phyloP scores from a whole-genome alignment of 1,284 basidiomycete genomes.

The Ganoderma boninense region DNA sequence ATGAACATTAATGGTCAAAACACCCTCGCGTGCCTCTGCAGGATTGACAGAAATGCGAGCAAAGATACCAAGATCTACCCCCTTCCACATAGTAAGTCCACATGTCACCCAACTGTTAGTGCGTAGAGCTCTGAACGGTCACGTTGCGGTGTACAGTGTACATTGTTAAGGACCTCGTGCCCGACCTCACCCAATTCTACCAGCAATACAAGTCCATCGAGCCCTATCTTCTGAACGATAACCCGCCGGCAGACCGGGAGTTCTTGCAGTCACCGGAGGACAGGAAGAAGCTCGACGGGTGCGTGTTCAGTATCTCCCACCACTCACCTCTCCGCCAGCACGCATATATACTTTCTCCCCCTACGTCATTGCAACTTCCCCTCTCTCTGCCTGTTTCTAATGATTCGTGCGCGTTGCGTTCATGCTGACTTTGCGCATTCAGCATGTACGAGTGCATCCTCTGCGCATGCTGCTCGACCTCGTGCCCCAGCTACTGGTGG shows the following conservation, averaged over 20 bases:
- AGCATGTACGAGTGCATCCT: conserved; percentile 93
- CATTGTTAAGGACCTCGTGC: conserved; percentile 98
- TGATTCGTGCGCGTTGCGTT: conserved; percentile 3
- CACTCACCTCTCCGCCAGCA: background rate
- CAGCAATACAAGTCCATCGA: conserved; percentile 99
- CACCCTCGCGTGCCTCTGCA: conserved; percentile 97
- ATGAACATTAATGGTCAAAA: conserved; percentile 99
- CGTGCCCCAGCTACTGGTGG: conserved; percentile 99
- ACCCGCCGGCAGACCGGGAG: conserved; percentile 84
- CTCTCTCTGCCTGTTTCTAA: conserved; percentile 29
- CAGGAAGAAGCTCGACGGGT: conserved; percentile 93
- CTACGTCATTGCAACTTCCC: conserved; percentile 18
- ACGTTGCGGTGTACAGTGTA: conserved; percentile 74
- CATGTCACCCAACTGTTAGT: too few species aligned
- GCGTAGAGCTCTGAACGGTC: background rate
- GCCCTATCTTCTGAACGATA: conserved; percentile 93
- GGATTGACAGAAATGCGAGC: conserved; percentile 82
- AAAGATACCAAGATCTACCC: conserved; percentile 96
- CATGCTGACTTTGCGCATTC: background rate
- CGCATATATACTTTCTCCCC: conserved; percentile 19
- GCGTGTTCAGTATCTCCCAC: conserved; percentile 16
- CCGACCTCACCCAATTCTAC: conserved; percentile 91
- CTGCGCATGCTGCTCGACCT: conserved; percentile 96
- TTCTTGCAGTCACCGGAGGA: conserved; percentile 93
- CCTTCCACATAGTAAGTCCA: conserved; percentile 90